A percentile compares a stretch with the other conserved stretches of the same genome.
Evolutionary conservation across 805 yeast species (phyloP).

Genomic region (Myxozyma sirexii): DNA sequence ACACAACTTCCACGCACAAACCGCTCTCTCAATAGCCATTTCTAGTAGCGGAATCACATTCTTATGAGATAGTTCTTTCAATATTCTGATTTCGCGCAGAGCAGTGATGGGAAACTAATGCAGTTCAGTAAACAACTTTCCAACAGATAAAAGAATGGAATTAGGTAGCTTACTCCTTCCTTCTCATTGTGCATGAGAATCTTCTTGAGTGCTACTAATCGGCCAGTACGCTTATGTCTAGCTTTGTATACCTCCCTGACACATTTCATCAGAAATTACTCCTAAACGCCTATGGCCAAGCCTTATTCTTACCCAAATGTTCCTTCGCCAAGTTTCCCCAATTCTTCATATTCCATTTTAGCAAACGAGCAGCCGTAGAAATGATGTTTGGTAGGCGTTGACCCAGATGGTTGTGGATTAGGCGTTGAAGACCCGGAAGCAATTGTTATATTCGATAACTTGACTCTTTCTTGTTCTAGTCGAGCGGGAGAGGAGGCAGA

Average conservation of each 20-base stretch:
- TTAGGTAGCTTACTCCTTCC: constrained; percentile 54
- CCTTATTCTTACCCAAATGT: constrained; percentile 73
- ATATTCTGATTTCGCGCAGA: constrained; percentile 82
- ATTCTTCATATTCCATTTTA: constrained; percentile 40
- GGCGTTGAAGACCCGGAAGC: constrained; percentile 3
- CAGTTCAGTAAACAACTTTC: constrained; percentile 34
- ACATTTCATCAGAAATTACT: background rate
- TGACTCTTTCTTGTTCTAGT: background rate
- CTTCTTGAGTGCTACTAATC: constrained; percentile 83
- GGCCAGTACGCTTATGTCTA: constrained; percentile 51
- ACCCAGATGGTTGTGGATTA: background rate
- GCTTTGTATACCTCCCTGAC: constrained; percentile 80
- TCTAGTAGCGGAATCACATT: constrained; percentile 79
- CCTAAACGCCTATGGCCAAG: too few relatives aligned
- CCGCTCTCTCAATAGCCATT: constrained; percentile 61
- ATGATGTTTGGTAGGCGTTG: constrained; percentile 8
- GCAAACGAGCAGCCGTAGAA: constrained; percentile 44
- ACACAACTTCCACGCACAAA: constrained; percentile 7
- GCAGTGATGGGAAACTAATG: constrained; percentile 86
- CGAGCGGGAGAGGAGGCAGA: background rate
- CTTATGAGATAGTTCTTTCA: constrained; percentile 67
- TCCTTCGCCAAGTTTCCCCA: constrained; percentile 69
- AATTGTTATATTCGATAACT: background rate
- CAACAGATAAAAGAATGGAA: too few relatives aligned
- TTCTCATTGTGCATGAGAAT: constrained; percentile 75